Conservation (phyloP, 768 basidiomycete species). For the Suillus weaverae region DNA sequence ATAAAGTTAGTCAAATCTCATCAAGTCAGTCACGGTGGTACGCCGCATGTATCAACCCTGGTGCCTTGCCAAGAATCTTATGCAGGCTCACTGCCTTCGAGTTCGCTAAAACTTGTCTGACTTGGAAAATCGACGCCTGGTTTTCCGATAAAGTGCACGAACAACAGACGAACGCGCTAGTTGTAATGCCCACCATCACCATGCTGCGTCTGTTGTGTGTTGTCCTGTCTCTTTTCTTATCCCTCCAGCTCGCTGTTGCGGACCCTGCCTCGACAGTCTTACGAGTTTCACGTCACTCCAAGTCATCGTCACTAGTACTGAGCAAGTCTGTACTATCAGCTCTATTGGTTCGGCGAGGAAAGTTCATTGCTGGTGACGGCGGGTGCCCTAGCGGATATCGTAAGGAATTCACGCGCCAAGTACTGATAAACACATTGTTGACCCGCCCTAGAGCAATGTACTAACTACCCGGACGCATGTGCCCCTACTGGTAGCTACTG, state of each 20-base stretch:
- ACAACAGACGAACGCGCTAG: not conserved
- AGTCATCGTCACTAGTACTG: not conserved
- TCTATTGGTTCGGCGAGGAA: slow-evolving; percentile 1
- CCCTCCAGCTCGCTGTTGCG: not conserved
- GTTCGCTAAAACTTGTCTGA: not conserved
- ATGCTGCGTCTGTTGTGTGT: not conserved
- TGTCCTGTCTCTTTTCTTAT: not conserved
- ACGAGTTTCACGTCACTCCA: not conserved
- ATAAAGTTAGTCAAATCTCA: not conserved
- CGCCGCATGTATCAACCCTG: not conserved
- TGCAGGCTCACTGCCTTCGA: not conserved
- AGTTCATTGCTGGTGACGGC: not conserved
- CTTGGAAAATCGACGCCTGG: not conserved
- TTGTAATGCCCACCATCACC: not conserved
- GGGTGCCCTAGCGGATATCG: not conserved
- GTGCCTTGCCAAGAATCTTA: not conserved
- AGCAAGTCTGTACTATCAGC: not conserved
- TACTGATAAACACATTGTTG: not conserved
- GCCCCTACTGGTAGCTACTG: slow-evolving; percentile 20
- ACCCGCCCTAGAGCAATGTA: slow-evolving; percentile 5
- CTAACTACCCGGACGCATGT: slow-evolving; percentile 20
- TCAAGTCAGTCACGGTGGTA: too few species aligned
- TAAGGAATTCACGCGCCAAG: not conserved
- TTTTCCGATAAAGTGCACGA: not conserved
- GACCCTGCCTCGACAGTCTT: not conserved